Percentiles rank a stretch among this genome's conserved stretches.
phyloP scores from a whole-genome alignment of 129 eudicot genomes.

The Saussurea involucrata region DNA sequence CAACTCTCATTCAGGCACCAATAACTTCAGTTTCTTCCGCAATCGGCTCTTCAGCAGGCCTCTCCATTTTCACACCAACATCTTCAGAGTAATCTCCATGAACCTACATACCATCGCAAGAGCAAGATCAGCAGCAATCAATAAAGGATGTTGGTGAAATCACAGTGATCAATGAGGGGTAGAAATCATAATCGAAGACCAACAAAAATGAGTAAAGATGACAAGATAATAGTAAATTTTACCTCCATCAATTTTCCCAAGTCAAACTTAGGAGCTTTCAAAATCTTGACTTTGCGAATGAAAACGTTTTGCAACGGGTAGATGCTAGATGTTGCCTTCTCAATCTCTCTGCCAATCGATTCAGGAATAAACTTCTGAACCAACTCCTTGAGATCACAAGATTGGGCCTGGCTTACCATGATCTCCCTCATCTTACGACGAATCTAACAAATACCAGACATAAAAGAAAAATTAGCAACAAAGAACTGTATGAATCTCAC shows the following conservation, averaged over 20 bases:
- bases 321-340: constrained; percentile 77
- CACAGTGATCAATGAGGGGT: no score
- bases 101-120: constrained; percentile 28
- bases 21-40: constrained; percentile 62
- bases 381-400: constrained; percentile 71
- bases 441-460: constrained; percentile 32
- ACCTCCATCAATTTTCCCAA: constrained; percentile 79
- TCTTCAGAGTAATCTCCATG: constrained; percentile 74
- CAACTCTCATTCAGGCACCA: constrained; percentile 46
- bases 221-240: not conserved
- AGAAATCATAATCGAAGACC: not conserved
- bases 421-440: constrained; percentile 85
- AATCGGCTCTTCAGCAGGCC: constrained; percentile 53
- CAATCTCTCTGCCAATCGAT: constrained; percentile 76
- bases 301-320: constrained; percentile 75
- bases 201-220: not conserved
- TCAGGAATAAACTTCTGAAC: constrained; percentile 76
- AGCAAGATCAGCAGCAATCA: not conserved
- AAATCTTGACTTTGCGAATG: constrained; percentile 73
- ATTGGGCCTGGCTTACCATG: constrained; percentile 67
- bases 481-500: no score
- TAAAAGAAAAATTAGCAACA: not conserved
- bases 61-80: constrained; percentile 53
- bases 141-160: not conserved
- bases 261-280: constrained; percentile 83